phyloP scores from a whole-genome alignment of 306 rosid species.

The Vachellia pachyceras region DNA sequence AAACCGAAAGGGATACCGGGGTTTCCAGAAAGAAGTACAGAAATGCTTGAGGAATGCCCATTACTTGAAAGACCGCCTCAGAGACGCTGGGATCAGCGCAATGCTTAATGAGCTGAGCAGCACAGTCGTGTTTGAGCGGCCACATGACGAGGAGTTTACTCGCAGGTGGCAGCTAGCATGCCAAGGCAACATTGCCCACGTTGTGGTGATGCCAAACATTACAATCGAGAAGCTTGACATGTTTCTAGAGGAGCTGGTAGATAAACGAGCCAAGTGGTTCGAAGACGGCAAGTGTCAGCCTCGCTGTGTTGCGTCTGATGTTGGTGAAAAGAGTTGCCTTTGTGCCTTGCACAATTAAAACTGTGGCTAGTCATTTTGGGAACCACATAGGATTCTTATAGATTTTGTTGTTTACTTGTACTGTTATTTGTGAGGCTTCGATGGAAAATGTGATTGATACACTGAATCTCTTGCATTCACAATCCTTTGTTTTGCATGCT shows the following conservation, averaged over 20 bases:
- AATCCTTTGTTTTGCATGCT: neutral
- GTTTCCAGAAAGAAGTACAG: conserved; percentile 66
- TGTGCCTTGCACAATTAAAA: conserved; percentile 51
- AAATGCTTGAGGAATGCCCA: conserved; percentile 60
- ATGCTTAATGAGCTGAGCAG: conserved; percentile 66
- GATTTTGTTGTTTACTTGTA: conserved; percentile 21
- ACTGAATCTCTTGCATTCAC: conserved; percentile 18
- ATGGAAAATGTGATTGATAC: conserved; percentile 20
- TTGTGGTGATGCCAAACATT: conserved; percentile 63
- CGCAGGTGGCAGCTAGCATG: conserved; percentile 66
- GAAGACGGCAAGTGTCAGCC: conserved; percentile 48
- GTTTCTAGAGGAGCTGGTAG: conserved; percentile 50
- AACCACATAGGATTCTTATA: neutral
- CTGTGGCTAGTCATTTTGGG: conserved; percentile 26
- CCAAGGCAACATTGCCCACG: conserved; percentile 63
- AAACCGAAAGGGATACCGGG: conserved; percentile 60
- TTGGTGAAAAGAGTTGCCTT: conserved; percentile 49
- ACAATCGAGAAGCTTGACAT: conserved; percentile 57
- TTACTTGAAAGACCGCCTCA: conserved; percentile 56
- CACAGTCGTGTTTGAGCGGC: conserved; percentile 65
- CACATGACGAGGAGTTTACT: conserved; percentile 57
- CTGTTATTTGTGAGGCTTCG: neutral
- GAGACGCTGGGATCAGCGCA: conserved; percentile 55
- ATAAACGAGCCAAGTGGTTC: conserved; percentile 53
- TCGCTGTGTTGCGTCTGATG: conserved; percentile 53